Evolutionary conservation across 2,329 filamentous ascomycete genomes (phyloP).

Genomic region (Colletotrichum caudatum): DNA sequence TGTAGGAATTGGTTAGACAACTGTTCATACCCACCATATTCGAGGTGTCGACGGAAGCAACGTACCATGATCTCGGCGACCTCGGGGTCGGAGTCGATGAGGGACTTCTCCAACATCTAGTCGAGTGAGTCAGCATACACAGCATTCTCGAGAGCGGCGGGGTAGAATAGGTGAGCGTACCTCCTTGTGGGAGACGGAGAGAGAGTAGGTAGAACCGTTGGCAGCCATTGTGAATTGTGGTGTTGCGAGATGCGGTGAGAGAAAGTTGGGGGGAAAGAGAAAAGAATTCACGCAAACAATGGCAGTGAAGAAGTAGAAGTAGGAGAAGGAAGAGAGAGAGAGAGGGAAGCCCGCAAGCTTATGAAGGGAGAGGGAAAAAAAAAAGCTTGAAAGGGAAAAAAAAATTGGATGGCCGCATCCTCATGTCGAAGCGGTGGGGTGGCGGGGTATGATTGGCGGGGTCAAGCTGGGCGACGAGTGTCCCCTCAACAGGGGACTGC

Average conservation of each 20-base stretch:
- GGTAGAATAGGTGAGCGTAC: conserved; percentile 50
- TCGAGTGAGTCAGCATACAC: conserved; percentile 51
- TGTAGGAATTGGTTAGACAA: conserved; percentile 52
- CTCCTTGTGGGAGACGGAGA: conserved; percentile 67
- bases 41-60: conserved; percentile 35
- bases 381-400: conserved; percentile 35
- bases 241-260: conserved; percentile 22
- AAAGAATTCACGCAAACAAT: conserved; percentile 36
- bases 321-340: conserved; percentile 11
- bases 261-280: conserved; percentile 17
- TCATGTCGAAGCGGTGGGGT: conserved; percentile 39
- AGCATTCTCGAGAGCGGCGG: conserved; percentile 40
- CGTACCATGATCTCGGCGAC: conserved; percentile 96
- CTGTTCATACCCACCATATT: neutral
- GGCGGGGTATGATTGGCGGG: conserved; percentile 42
- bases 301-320: conserved; percentile 34
- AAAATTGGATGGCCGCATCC: conserved; percentile 39
- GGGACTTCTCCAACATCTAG: conserved; percentile 95
- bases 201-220: conserved; percentile 61
- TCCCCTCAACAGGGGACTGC: neutral
- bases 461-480: conserved; percentile 31
- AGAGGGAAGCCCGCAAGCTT: conserved; percentile 25
- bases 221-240: conserved; percentile 53
- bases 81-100: conserved; percentile 92
- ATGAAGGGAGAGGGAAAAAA: conserved; percentile 28